Evolutionary conservation across 2,329 filamentous ascomycete genomes (phyloP), one percentile per base, ranked within the genome.

Genomic region (Xylariaceae sp.): DNA sequence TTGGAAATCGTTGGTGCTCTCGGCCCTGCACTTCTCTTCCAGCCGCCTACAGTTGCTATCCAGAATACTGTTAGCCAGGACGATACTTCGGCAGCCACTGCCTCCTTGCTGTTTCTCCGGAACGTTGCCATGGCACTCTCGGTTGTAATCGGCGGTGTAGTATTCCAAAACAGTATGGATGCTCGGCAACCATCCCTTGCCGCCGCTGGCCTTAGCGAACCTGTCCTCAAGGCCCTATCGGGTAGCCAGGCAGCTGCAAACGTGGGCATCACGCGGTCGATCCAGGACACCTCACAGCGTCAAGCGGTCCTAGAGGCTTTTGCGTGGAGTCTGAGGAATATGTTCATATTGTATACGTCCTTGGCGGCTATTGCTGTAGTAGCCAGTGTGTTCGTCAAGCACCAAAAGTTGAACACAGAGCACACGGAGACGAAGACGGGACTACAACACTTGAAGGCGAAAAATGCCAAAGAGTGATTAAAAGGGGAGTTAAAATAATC

Each of bases 131-230:
- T 85, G 0, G 82, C 86, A 4, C 81, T 87, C n/a, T 86, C 85
- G 0, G 81, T 91, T 51, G 88, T 91, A 1, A 78, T 92, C 33
- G 90, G 90, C 23, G 86, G 88, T n/a, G 88, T 91, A 43, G 82
- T 93, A 31, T 92, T 93, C 76, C 86, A 91, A 73, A 92, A 92
- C 70, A 75, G 82, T 56, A 90, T 91, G 85, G 74, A 84, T 60
- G 76, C 76, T 39, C 82, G 85, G 63, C 76, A 79, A 16, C 66
- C 73, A 3, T 7, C 6, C 5, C 65, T 68, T 11, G 56, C 43
- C 16, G 57, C 60, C 6, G 63, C 65, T 8, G 68, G 68, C 19
- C 58, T 65, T 39, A 49, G 43, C 60, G 26, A 52, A 37, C 40
- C 65, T 12, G 33, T 77, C 63, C 67, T 76, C 23, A 56, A 69